These are phyloP conservation scores for Eucalyptus cloeziana DNA, from an alignment of 345 rosid genomes.

Conservation along the genomic window DNA sequence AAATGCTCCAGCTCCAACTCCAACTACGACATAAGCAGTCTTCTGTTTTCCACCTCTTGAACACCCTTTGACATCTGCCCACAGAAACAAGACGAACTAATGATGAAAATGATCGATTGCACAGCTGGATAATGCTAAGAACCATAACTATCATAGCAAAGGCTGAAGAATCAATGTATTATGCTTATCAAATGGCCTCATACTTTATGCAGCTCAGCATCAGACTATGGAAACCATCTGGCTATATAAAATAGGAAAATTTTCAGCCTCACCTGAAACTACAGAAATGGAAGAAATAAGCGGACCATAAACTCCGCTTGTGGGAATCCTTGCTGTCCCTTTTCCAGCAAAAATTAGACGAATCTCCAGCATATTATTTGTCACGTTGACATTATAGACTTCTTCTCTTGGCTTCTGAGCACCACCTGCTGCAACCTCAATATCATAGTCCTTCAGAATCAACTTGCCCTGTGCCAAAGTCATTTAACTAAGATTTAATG, in stretches of 20 bases:
- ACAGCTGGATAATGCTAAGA: not conserved
- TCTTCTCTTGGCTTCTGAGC: constrained; percentile 1
- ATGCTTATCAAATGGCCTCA: not conserved
- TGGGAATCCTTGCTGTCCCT: constrained; percentile 27
- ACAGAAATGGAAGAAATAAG: constrained; percentile 35
- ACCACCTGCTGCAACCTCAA: constrained; percentile 11
- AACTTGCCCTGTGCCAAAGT: constrained; percentile 6
- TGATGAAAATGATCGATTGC: not conserved
- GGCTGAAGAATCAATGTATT: not conserved
- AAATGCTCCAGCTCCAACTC: constrained; percentile 9
- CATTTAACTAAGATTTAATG: not conserved
- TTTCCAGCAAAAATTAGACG: constrained; percentile 34
- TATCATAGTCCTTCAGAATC: constrained; percentile 13
- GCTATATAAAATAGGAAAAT: not conserved
- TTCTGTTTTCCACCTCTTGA: not conserved
- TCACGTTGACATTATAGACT: constrained; percentile 5
- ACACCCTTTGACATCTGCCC: constrained; percentile 17
- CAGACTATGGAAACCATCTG: not conserved
- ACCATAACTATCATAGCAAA: not conserved
- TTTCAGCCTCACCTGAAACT: constrained; percentile 6
- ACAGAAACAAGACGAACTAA: not conserved
- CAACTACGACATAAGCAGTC: not conserved
- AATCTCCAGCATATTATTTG: constrained; percentile 11
- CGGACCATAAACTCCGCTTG: constrained; percentile 24
- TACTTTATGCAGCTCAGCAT: not conserved